These are phyloP conservation scores for Delonix regia DNA, from an alignment of 306 rosid species.

Conservation along the genomic window DNA sequence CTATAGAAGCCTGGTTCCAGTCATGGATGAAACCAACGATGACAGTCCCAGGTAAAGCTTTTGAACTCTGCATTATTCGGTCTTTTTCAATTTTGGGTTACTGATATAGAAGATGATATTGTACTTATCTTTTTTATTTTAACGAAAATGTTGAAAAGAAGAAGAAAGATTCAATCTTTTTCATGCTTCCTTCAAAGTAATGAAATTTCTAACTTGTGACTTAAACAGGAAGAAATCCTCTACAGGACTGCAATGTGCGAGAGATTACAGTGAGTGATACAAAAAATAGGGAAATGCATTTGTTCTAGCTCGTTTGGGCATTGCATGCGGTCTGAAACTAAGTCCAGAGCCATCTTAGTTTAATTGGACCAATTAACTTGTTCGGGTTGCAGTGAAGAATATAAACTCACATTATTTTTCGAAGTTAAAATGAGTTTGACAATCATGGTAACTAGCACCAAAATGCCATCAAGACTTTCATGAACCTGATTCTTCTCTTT, in stretches of 20 bases:
- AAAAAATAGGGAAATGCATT: not conserved
- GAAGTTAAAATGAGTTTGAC: too few species aligned
- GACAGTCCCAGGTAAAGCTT: constrained; percentile 11
- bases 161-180: not conserved
- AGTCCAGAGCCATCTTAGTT: not conserved
- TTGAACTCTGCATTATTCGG: constrained; percentile 8
- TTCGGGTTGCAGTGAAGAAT: not conserved
- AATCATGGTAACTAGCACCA: not conserved
- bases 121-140: too few species aligned
- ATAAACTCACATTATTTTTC: too few species aligned
- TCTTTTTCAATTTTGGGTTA: not conserved
- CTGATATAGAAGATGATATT: not conserved
- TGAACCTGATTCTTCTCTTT: not conserved
- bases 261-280: not conserved
- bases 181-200: not conserved
- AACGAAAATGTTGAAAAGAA: not conserved
- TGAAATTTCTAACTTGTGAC: not conserved
- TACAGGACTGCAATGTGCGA: not conserved
- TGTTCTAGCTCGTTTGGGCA: not conserved
- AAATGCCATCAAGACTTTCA: not conserved
- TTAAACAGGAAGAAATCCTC: constrained; percentile 1
- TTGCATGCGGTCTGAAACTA: not conserved
- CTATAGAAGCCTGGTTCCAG: not conserved
- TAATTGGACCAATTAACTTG: not conserved
- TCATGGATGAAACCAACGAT: not conserved